A percentile compares a stretch with the other conserved stretches of the same genome.
phyloP scores from a whole-genome alignment of 345 rosid species.

The Cardamine chenopodiifolia region DNA sequence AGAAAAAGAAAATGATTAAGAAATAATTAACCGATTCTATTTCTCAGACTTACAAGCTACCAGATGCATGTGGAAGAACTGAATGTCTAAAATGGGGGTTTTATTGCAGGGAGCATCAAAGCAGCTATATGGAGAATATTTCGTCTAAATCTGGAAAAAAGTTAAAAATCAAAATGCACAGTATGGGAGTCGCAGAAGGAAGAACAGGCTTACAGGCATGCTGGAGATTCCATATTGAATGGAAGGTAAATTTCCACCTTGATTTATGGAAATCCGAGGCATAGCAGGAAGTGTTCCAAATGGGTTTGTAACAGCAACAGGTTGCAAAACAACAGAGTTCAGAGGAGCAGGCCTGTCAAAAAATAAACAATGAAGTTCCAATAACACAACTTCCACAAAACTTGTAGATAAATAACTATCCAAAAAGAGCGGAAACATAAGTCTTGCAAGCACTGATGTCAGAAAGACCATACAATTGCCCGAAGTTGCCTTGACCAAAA shows the following conservation, averaged over 20 bases:
- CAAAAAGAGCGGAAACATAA: constrained; percentile 10
- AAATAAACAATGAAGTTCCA: background rate
- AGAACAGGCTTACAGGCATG: constrained; percentile 67
- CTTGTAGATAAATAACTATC: background rate
- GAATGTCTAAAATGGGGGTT: background rate
- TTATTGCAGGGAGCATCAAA: background rate
- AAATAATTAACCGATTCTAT: background rate
- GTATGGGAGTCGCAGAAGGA: constrained; percentile 7
- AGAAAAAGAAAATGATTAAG: constrained; percentile 4
- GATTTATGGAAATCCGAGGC: constrained; percentile 93
- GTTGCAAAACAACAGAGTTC: constrained; percentile 61
- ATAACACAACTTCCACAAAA: constrained; percentile 7
- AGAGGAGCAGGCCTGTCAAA: constrained; percentile 63
- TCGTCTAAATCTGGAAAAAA: background rate
- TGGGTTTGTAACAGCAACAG: constrained; percentile 70
- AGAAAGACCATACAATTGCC: constrained; percentile 62
- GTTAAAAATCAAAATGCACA: background rate
- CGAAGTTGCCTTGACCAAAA: constrained; percentile 62
- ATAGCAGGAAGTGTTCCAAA: constrained; percentile 94
- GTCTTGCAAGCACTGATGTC: constrained; percentile 18
- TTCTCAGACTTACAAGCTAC: constrained; percentile 2
- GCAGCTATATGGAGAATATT: background rate
- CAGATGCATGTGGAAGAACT: constrained; percentile 7
- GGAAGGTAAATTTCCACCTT: constrained; percentile 73
- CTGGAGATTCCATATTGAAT: constrained; percentile 92